phyloP scores from a whole-genome alignment of 2,329 filamentous ascomycete genomes.

The Penicillium italicum region DNA sequence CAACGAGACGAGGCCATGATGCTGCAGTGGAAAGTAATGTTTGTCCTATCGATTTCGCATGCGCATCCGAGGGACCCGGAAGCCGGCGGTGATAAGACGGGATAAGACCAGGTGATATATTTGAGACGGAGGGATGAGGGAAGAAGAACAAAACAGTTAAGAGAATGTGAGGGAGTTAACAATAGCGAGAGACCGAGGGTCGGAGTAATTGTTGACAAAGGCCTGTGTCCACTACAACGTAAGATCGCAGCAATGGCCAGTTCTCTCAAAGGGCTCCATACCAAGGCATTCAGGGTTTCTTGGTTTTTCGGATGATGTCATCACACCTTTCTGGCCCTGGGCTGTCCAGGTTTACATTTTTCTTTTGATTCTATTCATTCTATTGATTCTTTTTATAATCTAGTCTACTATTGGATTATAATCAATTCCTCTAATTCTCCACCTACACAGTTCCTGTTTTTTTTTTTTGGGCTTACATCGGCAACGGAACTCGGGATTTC shows the following conservation, averaged over 20 bases:
- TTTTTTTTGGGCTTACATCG: not conserved
- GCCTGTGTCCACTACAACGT: not conserved
- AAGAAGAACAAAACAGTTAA: not conserved
- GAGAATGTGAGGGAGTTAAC: not conserved
- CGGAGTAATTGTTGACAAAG: not conserved
- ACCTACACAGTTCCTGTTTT: not conserved
- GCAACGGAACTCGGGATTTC: not conserved
- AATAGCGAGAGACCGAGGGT: not conserved
- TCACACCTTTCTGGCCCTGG: not conserved
- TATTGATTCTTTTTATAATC: constrained; percentile 1
- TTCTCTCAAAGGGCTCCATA: not conserved
- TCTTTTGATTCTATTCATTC: not conserved
- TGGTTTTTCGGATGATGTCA: constrained; percentile 5
- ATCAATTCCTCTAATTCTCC: not conserved
- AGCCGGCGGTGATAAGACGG: not conserved
- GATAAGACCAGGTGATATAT: not conserved
- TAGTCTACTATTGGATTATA: not conserved
- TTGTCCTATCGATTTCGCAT: not conserved
- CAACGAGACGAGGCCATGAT: constrained; percentile 48
- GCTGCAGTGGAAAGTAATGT: constrained; percentile 12
- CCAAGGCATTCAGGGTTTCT: constrained; percentile 7
- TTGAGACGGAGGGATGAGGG: not conserved
- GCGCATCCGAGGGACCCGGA: not conserved
- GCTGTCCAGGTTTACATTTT: not conserved
- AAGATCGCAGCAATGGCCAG: not conserved